Evolutionary conservation across 164 flowering plant species (phyloP), one percentile per base, ranked within the genome.

Genomic region (Vitis rupestris): DNA sequence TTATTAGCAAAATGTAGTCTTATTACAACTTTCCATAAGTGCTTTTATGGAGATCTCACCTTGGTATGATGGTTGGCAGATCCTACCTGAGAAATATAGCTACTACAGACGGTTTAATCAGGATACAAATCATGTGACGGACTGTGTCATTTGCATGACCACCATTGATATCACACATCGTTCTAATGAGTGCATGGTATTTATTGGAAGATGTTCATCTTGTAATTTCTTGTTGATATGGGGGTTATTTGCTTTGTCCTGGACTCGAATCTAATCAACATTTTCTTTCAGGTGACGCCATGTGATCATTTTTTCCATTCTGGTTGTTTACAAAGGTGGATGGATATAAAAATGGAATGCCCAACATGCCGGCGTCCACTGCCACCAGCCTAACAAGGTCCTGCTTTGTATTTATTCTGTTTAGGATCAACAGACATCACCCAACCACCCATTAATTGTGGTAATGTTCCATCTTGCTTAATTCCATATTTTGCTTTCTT

Each of bases 301-400:
- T 95, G 98, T 72, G 99, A 92, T 76, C 99, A 95, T 84, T 88
- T 90, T 82, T 94, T 95, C 82, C 99, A 95, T 73, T 84, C 97
- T 9, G 91, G 92, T 66, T 95, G 99, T 74, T 81, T 95, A 75
- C 99, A 92, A 85, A 84, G 98, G 72, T 95, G 99, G 99, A 95
- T 95, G 99, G 99, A 95, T 72, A 87, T 95, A 75, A 95, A 95
- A 81, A 95, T 95, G 99, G 99, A 93, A 77, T 95, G 99, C 83
- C 98, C 99, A 12, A 92, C 99, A 54, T 95, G 99, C 71, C 90
- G 98, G 66, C 93, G 99, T 54, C 78, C 93, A 23, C 85, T 95
- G 50, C 99, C 99, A 23, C 96, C 99, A 48, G 92, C 94, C 52
- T 95, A 79, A 81, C 49, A 44, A 31, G 49, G 48, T 59, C 51